A percentile compares a stretch with the other conserved stretches of the same genome.
These are phyloP conservation scores for Gentiana macrophylla DNA, from an alignment of 257 asterid genomes.

Conservation along the genomic window DNA sequence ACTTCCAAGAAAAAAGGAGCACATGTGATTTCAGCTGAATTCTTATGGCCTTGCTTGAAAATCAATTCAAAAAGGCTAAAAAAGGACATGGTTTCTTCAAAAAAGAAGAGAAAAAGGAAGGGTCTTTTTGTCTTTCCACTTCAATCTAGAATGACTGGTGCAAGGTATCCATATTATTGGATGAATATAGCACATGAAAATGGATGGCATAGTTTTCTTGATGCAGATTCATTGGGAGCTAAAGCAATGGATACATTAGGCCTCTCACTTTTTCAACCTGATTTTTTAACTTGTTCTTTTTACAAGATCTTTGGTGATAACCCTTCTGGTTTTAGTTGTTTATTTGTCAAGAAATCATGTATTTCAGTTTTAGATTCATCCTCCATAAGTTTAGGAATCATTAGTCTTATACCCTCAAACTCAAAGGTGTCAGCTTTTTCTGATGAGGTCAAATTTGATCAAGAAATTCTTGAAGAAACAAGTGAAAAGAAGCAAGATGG, in stretches of 20 bases:
- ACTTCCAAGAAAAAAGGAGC: slow-evolving; percentile 37
- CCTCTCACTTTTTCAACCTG: slow-evolving; percentile 65
- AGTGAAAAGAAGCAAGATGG: neutral
- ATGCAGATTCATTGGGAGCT: slow-evolving; percentile 66
- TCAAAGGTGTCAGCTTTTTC: slow-evolving; percentile 5
- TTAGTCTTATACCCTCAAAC: slow-evolving; percentile 38
- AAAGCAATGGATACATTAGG: slow-evolving; percentile 92
- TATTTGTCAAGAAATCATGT: slow-evolving; percentile 55
- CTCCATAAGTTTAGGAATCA: slow-evolving; percentile 33
- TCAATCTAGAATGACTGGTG: slow-evolving; percentile 62
- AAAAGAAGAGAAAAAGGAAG: slow-evolving; percentile 18
- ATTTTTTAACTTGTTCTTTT: slow-evolving; percentile 57
- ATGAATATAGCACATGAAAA: slow-evolving; percentile 68
- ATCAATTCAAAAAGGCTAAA: slow-evolving; percentile 41
- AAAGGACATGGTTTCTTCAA: slow-evolving; percentile 28
- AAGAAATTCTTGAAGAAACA: slow-evolving; percentile 8
- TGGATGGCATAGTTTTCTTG: slow-evolving; percentile 80
- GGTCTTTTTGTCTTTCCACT: slow-evolving; percentile 74
- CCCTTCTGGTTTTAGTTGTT: slow-evolving; percentile 73
- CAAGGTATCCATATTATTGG: slow-evolving; percentile 69
- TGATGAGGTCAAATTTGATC: slow-evolving; percentile 1
- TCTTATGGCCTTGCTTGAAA: slow-evolving; percentile 65
- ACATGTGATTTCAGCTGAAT: slow-evolving; percentile 35
- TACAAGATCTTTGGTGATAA: slow-evolving; percentile 74
- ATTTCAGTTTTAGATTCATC: slow-evolving; percentile 24